Evolutionary conservation across 345 rosid genomes (phyloP).

Genomic region (Turnera subulata): DNA sequence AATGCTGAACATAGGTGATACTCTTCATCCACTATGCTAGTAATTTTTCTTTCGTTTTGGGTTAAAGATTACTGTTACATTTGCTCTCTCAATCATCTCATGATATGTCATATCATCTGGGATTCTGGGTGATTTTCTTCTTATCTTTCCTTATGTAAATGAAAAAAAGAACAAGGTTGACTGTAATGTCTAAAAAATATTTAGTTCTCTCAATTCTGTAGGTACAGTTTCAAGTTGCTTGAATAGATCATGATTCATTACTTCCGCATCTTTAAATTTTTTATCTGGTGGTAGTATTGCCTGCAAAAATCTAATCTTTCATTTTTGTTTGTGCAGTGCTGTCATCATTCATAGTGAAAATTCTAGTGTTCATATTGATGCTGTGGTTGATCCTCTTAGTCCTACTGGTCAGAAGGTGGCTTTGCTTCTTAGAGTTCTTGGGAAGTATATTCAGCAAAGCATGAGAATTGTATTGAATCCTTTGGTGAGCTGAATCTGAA

Average conservation of each 20-base stretch:
- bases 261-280: too few relatives aligned
- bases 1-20: constrained; percentile 68
- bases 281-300: too few relatives aligned
- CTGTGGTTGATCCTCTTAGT: constrained; percentile 92
- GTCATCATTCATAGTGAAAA: constrained; percentile 66
- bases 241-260: too few relatives aligned
- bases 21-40: neutral
- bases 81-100: too few relatives aligned
- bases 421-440: constrained; percentile 69
- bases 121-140: too few relatives aligned
- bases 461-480: constrained; percentile 92
- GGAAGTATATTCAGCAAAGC: constrained; percentile 78
- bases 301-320: neutral
- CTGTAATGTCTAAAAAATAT: too few relatives aligned
- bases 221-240: too few relatives aligned
- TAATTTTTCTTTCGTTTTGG: neutral
- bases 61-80: neutral
- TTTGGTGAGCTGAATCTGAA: constrained; percentile 57
- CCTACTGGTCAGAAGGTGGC: constrained; percentile 88
- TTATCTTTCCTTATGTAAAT: too few relatives aligned
- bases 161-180: too few relatives aligned
- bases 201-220: too few relatives aligned
- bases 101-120: too few relatives aligned
- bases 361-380: constrained; percentile 85
- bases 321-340: constrained; percentile 55